phyloP scores from a whole-genome alignment of 2,329 filamentous ascomycete genomes.

The Aspergillus udagawae region DNA sequence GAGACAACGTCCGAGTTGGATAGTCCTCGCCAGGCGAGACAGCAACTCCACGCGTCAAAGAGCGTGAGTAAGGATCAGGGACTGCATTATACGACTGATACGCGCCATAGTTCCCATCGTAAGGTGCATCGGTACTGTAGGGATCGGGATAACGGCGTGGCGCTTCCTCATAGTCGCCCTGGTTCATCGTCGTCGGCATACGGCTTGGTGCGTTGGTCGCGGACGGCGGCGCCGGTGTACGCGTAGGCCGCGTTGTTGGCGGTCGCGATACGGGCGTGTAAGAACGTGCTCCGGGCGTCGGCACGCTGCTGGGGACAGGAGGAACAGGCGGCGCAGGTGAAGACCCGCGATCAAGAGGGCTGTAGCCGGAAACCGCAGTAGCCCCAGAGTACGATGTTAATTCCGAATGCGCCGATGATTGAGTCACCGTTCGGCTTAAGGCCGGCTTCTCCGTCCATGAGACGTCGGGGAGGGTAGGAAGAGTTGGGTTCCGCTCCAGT shows the following conservation, averaged over 20 bases:
- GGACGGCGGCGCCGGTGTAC: conserved; percentile 22
- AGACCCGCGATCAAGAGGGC: conserved; percentile 29
- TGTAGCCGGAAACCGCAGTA: conserved; percentile 31
- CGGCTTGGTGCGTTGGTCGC: conserved; percentile 18
- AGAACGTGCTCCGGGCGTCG: conserved; percentile 22
- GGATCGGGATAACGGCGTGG: conserved; percentile 3
- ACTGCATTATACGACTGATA: conserved; percentile 20
- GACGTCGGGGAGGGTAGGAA: conserved; percentile 38
- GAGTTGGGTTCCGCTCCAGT: conserved; percentile 19
- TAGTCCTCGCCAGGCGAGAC: conserved; percentile 5
- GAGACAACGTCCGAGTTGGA: conserved; percentile 8
- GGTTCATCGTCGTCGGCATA: conserved; percentile 8
- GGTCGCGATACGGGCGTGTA: conserved; percentile 21
- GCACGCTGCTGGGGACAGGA: conserved; percentile 22
- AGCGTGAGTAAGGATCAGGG: conserved; percentile 17
- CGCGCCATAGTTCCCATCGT: conserved; percentile 3
- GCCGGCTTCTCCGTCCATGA: conserved; percentile 33
- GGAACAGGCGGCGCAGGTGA: conserved; percentile 30
- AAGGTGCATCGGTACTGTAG: conserved; percentile 1
- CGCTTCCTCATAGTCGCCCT: conserved; percentile 5
- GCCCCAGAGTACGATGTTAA: conserved; percentile 45
- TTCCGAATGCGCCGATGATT: conserved; percentile 50
- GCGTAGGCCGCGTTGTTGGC: conserved; percentile 22
- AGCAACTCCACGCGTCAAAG: conserved; percentile 12
- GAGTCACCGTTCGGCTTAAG: conserved; percentile 42